Base-by-base conservation (phyloP, 371 early-diverging fungal genomes). In the Blakeslea trispora region DNA sequence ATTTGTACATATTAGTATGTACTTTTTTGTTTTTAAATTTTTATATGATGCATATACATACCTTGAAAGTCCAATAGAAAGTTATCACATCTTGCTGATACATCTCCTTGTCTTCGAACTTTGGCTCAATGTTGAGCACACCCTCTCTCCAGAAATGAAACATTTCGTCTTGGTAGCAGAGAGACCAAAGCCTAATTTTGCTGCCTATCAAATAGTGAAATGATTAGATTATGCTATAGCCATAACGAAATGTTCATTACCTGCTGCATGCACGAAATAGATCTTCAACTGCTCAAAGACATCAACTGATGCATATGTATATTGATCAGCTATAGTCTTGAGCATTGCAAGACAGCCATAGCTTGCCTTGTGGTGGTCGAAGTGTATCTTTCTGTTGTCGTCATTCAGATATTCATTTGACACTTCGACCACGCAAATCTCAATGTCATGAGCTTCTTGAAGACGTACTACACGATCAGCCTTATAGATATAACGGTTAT, bases 121-220 rank as follows among this genome's bases (percentile, higher is more conserved):
- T 55, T 55, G 55, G 48, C 42, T 46, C 55, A 55, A 55, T 40
- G 48, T 55, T 55, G 55, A 55, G 48, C 41, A 55, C 48, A 47
- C 48, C 55, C 34, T 55, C 55, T 55, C 48, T 55, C 55, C 55
- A 55, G 48, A 46, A 55, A 55, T 55, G 55, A 23, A 55, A 24
- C 24, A 55, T 37, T 22, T 47, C 55, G 34, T 55, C 48, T 55
- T 55, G 55, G 55, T 47, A 55, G 40, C 40, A 55, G 48, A 55
- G 48, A 55, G 41, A 55, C 55, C 55, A 55, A 55, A 55, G 41
- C 28, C 47, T 47, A 37, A 53, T 53, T 53, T 53, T 53, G 34
- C 47, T 48, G 48, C 47, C 55, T 55, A 55, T 55, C 47, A 55
- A 55, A 34, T 55, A 55, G 34, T 55, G 23, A 55, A 40, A 47